phyloP scores from a whole-genome alignment of 768 basidiomycete species.

The Gloeopeniophorella convolvens region DNA sequence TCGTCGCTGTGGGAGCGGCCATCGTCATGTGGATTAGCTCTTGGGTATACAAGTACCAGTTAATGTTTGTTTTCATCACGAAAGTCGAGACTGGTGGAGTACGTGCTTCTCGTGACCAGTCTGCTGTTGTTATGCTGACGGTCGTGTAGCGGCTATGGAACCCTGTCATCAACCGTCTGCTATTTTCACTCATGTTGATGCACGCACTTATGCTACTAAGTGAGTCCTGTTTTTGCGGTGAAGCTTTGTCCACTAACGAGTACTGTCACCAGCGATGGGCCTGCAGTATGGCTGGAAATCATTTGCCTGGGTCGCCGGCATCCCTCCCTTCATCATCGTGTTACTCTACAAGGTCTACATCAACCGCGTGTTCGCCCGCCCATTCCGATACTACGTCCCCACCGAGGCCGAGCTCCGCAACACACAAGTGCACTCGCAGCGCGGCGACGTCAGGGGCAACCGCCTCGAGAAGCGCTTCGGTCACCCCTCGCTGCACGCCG shows the following conservation, averaged over 20 bases:
- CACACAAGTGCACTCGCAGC: conserved; percentile 72
- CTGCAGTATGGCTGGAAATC: conserved; percentile 66
- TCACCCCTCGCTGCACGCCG: conserved; percentile 83
- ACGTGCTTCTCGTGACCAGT: conserved; percentile 28
- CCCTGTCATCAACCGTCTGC: conserved; percentile 81
- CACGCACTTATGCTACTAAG: conserved; percentile 82
- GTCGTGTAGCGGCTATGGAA: conserved; percentile 79
- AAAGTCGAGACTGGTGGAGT: conserved; percentile 93
- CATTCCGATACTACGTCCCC: conserved; percentile 83
- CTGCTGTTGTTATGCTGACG: conserved; percentile 2
- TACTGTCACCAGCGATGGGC: conserved; percentile 61
- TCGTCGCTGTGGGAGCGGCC: conserved; percentile 78
- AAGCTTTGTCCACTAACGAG: conserved; percentile 17
- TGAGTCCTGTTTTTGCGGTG: conserved; percentile 34
- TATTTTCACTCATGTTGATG: conserved; percentile 79
- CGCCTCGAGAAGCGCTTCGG: conserved; percentile 89
- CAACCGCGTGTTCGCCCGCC: conserved; percentile 53
- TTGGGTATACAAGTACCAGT: conserved; percentile 91
- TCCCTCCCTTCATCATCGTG: conserved; percentile 82
- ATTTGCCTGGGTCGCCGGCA: conserved; percentile 74
- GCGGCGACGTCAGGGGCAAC: conserved; percentile 62
- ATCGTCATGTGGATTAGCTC: conserved; percentile 84
- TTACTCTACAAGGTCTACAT: conserved; percentile 81
- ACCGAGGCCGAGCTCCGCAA: conserved; percentile 66
- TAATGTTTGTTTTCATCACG: conserved; percentile 90